Evolutionary conservation across 805 yeast species (phyloP), one percentile per base, ranked within the genome.

Genomic region (Starmerella vaccinii): DNA sequence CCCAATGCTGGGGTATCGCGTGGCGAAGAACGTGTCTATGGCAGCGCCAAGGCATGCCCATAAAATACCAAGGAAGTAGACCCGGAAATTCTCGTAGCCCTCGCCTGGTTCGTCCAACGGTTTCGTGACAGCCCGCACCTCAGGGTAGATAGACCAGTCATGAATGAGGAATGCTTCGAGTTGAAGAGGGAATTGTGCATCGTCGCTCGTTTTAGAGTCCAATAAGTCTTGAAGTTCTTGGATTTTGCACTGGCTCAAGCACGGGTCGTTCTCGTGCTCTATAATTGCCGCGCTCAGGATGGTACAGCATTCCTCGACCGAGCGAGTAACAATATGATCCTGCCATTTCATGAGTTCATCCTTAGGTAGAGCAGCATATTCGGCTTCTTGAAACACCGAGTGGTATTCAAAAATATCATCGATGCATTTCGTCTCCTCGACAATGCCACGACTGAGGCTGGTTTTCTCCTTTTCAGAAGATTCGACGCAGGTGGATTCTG

Each of bases 21-120:
- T 66, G 18, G 76, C 71, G 62, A 81, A 81, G 60, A 80, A 76
- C 48, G 76, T 70, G 63, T 77, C 78, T 64, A 80, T 70, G 50
- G 72, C 79, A 47, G 77, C 71, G 33, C 82, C 82, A 42, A 77
- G 65, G 16, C 75, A 63, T 4, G 77, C 73, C 77, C 78, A 76
- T 47, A 76, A 58, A 2, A 74, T 58, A 2, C 77, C 77, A 26
- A 78, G 62, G n/a, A 71, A 65, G 63, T 77, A 78, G 6, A 74
- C 76, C 45, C 84, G 68, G 49, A 76, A 59, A 5, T 80, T 77
- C 51, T 78, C 80, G 40, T 65, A 68, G 2, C 73, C 71, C 38
- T 69, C 61, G 10, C 59, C 53, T 1, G 74, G 73, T 50, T 78
- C 80, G 56, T 77, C 82, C 35, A 61, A 63, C 1, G 80, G 75